Conservation (phyloP, 768 basidiomycete genomes). For the Mrakia frigida region DNA sequence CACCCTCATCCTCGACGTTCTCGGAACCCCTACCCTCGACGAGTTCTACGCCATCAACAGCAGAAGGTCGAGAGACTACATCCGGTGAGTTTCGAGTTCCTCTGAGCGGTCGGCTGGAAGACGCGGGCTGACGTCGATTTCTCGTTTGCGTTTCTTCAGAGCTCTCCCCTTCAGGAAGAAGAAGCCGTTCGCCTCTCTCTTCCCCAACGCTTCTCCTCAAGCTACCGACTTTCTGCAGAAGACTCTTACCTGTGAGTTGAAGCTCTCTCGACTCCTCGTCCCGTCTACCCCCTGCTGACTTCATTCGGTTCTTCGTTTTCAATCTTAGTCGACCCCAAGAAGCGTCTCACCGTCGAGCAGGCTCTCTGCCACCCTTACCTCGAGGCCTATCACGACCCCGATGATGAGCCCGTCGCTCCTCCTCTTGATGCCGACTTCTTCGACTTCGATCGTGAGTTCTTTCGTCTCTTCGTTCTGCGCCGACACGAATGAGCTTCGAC, state of each 20-base stretch:
- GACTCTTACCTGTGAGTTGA: slow-evolving; percentile 65
- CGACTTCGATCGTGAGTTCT: slow-evolving; percentile 79
- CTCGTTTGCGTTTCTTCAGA: slow-evolving; percentile 45
- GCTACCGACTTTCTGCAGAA: slow-evolving; percentile 45
- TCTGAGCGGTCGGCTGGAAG: slow-evolving; percentile 52
- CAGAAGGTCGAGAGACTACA: slow-evolving; percentile 50
- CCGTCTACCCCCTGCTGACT: not conserved
- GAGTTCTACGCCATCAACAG: slow-evolving; percentile 92
- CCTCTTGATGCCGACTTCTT: slow-evolving; percentile 97
- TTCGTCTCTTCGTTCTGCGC: not conserved
- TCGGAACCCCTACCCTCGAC: slow-evolving; percentile 68
- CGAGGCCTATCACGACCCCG: slow-evolving; percentile 62
- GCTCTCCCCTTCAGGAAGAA: slow-evolving; percentile 81
- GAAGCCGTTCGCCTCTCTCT: slow-evolving; percentile 62
- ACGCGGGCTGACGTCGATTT: not conserved
- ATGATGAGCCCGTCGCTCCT: slow-evolving; percentile 83
- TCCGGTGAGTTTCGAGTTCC: slow-evolving; percentile 35
- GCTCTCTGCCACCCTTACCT: slow-evolving; percentile 86
- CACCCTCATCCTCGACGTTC: slow-evolving; percentile 85
- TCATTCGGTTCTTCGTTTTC: not conserved
- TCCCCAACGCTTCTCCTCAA: slow-evolving; percentile 63
- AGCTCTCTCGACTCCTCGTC: not conserved
- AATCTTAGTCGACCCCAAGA: slow-evolving; percentile 55
- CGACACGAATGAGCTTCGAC: no score
- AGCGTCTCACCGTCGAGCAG: slow-evolving; percentile 80